phyloP scores from a whole-genome alignment of 2,329 filamentous ascomycete genomes.

The Nannizzia gypsea region DNA sequence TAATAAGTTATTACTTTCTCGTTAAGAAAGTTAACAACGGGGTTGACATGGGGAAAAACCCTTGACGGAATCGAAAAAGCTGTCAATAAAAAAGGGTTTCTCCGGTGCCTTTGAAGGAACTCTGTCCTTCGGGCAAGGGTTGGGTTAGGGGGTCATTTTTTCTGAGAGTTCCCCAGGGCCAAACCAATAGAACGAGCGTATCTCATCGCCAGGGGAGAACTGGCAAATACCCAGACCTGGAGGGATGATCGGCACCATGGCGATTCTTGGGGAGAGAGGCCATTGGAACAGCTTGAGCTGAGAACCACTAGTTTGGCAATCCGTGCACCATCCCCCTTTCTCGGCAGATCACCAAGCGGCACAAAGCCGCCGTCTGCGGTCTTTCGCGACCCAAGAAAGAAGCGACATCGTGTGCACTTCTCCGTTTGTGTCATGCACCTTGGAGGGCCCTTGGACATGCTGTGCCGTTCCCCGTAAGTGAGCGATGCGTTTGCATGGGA shows the following conservation, averaged over 20 bases:
- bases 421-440: background rate
- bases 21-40: background rate
- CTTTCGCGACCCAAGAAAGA: background rate
- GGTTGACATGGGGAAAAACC: background rate
- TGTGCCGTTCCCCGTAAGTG: background rate
- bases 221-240: background rate
- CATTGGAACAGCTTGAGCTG: background rate
- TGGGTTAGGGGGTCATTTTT: background rate
- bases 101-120: background rate
- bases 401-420: background rate
- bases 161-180: background rate
- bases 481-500: slow-evolving; percentile 1
- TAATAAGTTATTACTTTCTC: background rate
- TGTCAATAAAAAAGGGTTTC: background rate
- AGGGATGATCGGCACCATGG: background rate
- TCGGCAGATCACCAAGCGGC: background rate
- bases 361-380: background rate
- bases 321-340: background rate
- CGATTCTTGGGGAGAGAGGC: background rate
- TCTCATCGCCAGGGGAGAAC: background rate
- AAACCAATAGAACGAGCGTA: background rate
- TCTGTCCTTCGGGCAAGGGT: background rate
- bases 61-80: background rate
- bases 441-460: background rate
- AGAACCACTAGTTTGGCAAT: background rate